A percentile compares a stretch with the other conserved stretches of the same genome.
Evolutionary conservation across 2,329 filamentous ascomycete species (phyloP).

Genomic region (Trichoderma guizhouense): DNA sequence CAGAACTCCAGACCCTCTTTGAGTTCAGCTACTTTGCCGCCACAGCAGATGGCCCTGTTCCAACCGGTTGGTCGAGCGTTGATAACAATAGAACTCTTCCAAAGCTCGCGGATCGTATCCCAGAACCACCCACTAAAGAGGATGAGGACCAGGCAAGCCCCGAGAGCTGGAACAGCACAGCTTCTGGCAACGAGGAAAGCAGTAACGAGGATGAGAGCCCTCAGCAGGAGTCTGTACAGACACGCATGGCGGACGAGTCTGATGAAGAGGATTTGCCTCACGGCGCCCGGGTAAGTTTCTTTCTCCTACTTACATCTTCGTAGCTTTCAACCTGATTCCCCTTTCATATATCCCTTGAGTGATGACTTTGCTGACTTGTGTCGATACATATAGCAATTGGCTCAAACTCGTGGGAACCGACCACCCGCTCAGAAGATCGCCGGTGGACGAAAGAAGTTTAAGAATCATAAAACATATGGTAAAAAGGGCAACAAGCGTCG

Average conservation of each 20-base stretch:
- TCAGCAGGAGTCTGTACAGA: constrained; percentile 34
- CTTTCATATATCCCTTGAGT: background rate
- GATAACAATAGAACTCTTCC: constrained; percentile 58
- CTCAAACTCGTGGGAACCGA: constrained; percentile 19
- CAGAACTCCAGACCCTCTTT: constrained; percentile 69
- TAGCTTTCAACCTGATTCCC: background rate
- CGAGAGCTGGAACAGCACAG: constrained; percentile 45
- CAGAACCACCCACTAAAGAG: constrained; percentile 34
- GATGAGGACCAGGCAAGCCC: constrained; percentile 51
- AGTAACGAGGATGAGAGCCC: constrained; percentile 49
- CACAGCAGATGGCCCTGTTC: constrained; percentile 53
- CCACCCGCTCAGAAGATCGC: constrained; percentile 26
- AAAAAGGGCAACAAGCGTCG: constrained; percentile 49
- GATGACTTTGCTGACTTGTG: background rate
- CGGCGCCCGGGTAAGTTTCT: constrained; percentile 27
- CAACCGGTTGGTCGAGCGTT: constrained; percentile 65
- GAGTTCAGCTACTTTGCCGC: constrained; percentile 66
- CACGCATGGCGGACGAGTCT: constrained; percentile 58
- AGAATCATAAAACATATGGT: constrained; percentile 43
- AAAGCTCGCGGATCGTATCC: constrained; percentile 46
- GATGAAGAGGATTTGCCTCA: constrained; percentile 45
- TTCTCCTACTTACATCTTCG: background rate
- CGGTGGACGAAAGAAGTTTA: constrained; percentile 48
- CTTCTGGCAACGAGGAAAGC: constrained; percentile 50
- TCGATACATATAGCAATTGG: constrained; percentile 5